Conservation (phyloP, 768 basidiomycete species). For the Agaricus blazei region DNA sequence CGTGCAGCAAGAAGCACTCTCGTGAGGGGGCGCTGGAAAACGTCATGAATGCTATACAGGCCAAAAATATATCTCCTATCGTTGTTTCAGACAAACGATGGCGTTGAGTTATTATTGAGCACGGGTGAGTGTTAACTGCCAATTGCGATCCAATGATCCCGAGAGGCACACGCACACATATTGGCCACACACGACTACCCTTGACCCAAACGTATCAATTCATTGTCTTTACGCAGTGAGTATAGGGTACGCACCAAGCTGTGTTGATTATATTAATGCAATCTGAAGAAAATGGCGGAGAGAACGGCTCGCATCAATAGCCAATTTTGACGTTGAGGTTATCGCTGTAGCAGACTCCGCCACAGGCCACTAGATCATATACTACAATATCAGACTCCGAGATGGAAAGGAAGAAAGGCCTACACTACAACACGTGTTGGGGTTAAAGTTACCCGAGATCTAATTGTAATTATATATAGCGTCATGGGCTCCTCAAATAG, state of each 20-base stretch:
- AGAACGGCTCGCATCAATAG: too few species aligned
- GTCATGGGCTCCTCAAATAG: background rate
- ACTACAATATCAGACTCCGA: conserved; percentile 3
- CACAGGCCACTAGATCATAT: conserved; percentile 62
- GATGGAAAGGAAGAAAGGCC: background rate
- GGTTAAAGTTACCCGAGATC: conserved; percentile 78
- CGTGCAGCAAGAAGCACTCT: conserved; percentile 18
- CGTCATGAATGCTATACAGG: conserved; percentile 26
- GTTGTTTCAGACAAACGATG: conserved; percentile 18
- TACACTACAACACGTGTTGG: conserved; percentile 54
- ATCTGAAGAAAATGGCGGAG: too few species aligned
- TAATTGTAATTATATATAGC: conserved; percentile 38
- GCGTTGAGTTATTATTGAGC: too few species aligned
- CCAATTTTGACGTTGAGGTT: too few species aligned
- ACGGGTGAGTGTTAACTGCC: too few species aligned
- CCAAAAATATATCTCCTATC: conserved; percentile 83
- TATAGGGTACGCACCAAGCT: too few species aligned
- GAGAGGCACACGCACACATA: too few species aligned
- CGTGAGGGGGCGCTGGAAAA: background rate
- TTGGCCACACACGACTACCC: too few species aligned
- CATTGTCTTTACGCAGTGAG: too few species aligned
- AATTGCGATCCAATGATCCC: too few species aligned
- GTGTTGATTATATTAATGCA: too few species aligned
- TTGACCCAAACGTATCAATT: too few species aligned
- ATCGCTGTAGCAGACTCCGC: conserved; percentile 48